Evolutionary conservation across 306 rosid genomes (phyloP), one percentile per base, ranked within the genome.

Genomic region (Amphicarpaea edgeworthii): DNA sequence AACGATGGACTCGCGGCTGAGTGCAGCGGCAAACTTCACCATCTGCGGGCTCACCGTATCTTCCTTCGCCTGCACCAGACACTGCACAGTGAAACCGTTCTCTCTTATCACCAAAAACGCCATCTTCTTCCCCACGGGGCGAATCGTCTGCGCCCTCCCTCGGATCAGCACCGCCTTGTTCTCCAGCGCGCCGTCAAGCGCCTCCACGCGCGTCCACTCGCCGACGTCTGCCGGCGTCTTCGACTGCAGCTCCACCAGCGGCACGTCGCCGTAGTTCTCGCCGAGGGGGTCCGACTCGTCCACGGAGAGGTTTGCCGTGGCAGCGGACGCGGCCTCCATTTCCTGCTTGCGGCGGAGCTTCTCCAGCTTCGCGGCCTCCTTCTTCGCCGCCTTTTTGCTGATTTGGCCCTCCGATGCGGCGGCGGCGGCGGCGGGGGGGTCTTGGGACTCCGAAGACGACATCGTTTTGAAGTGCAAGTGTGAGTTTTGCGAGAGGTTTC

Each of bases 61-160:
- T 0, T 91, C 82, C 70, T 83, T 90, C 34, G 79, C 96, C 47
- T 92, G 89, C 9, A 89, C 92, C 16, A 96, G 80, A 23, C 99
- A 96, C 78, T 96, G 99, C 20, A 92, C 96, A 0, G 98, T 89
- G 70, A 81, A 96, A 0, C 98, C 97, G 1, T 26, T 72, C 73
- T 96, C 93, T 28, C 99, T 85, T 1, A 96, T 59, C 1, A 96
- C 93, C 61, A 92, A 14, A 42, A 96, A 96, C 0, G 93, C 88
- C 97, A 95, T 92, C 65, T 93, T 96, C 90, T 96, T 96, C 67
- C 90, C 91, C 10, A 90, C 96, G 0, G 98, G 88, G 0, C 99
- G 93, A 80, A 92, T 90, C 53, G 93, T 49, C 83, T 96, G 99
- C 1, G 90, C 87, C 8, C 93, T 83, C 0, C 98, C 99, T 0